Evolutionary conservation across 2,329 filamentous ascomycete genomes (phyloP), one percentile per base, ranked within the genome.

Genomic region (Pseudocercospora macadamiae): DNA sequence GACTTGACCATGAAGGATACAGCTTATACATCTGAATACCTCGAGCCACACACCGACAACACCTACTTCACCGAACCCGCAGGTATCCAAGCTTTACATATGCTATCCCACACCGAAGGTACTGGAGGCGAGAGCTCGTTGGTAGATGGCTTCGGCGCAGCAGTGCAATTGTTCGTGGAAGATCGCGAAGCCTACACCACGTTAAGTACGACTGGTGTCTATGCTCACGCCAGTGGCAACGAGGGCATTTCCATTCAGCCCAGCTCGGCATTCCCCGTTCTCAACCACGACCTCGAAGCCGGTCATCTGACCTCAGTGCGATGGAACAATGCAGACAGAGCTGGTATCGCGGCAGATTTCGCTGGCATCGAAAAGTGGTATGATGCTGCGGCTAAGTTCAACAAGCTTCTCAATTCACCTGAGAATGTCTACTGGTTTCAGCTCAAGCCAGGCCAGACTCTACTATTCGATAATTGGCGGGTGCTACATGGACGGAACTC

Each of bases 401-500:
- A 90, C 63, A 76, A 80, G 21, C 84, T 96, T 25, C 70, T 97
- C 55, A 86, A 80, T 67, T 82, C 86, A 51, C 73, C 80, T 54
- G 78, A 85, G 54, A 84, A 86, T 64, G 85, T 95, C 73, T 93
- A 89, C 70, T 89, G 89, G 88, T 87, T 89, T 64, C 89, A 96
- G 74, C 78, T 99, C 55, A 77, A 83, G 68, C 93, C 95, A 0
- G 95, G 95, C 2, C 86, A 80, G 53, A 83, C 91, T 4, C 70
- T 97, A 57, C 86, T 97, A 47, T 97, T 99, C 74, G 91, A 99
- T 72, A 97, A 99, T 71, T 97, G 93, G 92, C 84, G 95, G 59
- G 89, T 97, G 30, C 77, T 97, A 66, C 95, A 99, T 74, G 95
- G 93, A 1, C 82, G 95, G 67, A 87, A 87, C 52, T 85, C 85